Base-by-base conservation (phyloP, 305 asterid species). In the Nicotiana rustica region DNA sequence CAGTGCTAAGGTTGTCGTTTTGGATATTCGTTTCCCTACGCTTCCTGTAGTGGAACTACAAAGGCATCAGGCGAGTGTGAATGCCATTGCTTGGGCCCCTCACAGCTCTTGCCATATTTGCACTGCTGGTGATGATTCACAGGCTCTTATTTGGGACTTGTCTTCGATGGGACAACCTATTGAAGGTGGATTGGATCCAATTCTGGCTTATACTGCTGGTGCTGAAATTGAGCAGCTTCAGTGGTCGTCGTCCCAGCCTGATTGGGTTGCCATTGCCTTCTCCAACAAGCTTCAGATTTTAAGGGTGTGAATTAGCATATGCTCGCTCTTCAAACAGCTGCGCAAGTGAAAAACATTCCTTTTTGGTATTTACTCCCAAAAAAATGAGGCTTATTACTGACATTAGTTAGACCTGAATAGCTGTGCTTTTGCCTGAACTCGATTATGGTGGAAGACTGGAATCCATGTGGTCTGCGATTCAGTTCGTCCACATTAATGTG, bases 211-310 rank as follows among this genome's bases (percentile, higher is more conserved):
- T 83, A 92, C 99, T 31, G 97, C 97, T 0, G 98, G 97, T 33
- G 97, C 97, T 1, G 97, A 95, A 88, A 92, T 95, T 73, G 99
- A 95, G 90, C 98, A 95, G 94, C 91, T 95, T 86, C 99, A 94
- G 85, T 95, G 99, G 99, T 94, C 97, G 5, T 92, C 98, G 2
- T 94, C 97, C 4, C 98, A 94, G 88, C 99, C 99, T 65, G 98
- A 95, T 82, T 95, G 98, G 99, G 97, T 94, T 13, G 98, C 99
- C 25, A 92, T 95, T 88, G 99, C 99, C 59, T 95, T 94, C 87
- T 84, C 99, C 56, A 93, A 94, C 87, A 95, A 95, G 93, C 95
- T 95, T 83, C 98, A 95, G 92, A 95, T 95, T 88, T 93, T 95
- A 81, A 93, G 98, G 94, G 99, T 93, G 81, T 95, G 94, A 95